Percentiles rank a stretch among this genome's conserved stretches.
phyloP scores from a whole-genome alignment of 495 filamentous ascomycete species.

The Xylaria flabelliformis region DNA sequence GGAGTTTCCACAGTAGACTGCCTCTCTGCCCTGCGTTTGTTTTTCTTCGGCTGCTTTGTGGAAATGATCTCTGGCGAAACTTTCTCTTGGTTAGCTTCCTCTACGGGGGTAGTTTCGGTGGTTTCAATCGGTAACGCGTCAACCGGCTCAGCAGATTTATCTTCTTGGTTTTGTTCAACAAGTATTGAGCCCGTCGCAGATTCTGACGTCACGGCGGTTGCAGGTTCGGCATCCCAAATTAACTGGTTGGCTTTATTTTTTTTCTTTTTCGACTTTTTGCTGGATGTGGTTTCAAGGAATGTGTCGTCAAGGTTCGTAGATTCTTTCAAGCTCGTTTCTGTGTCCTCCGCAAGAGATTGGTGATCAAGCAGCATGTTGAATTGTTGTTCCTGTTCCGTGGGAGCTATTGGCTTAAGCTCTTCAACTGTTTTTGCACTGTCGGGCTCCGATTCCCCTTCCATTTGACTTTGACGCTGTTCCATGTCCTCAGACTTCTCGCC shows the following conservation, averaged over 20 bases:
- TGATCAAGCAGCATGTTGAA: conserved; percentile 25
- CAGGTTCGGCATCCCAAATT: conserved; percentile 24
- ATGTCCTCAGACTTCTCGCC: conserved; percentile 37
- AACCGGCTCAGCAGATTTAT: conserved; percentile 29
- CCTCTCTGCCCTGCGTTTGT: conserved; percentile 40
- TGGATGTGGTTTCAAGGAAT: conserved; percentile 22
- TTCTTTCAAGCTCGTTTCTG: conserved; percentile 30
- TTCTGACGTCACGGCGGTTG: conserved; percentile 28
- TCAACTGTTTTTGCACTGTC: conserved; percentile 17
- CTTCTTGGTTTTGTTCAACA: conserved; percentile 30
- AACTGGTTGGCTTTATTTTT: conserved; percentile 35
- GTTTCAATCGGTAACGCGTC: background rate
- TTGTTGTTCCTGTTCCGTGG: conserved; percentile 30
- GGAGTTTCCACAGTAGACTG: conserved; percentile 29
- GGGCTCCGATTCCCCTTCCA: conserved; percentile 18
- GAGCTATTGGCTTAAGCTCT: conserved; percentile 23
- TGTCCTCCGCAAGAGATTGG: conserved; percentile 29
- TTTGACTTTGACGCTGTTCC: conserved; percentile 25
- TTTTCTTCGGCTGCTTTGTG: conserved; percentile 43
- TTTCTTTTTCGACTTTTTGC: conserved; percentile 32
- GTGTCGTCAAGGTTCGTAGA: conserved; percentile 31
- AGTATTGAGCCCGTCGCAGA: conserved; percentile 18
- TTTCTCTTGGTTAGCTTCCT: conserved; percentile 20
- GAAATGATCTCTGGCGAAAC: conserved; percentile 25
- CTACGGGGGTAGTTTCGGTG: background rate